phyloP scores from a whole-genome alignment of 352 stramenopile genomes.

The Phytophthora pistaciae region DNA sequence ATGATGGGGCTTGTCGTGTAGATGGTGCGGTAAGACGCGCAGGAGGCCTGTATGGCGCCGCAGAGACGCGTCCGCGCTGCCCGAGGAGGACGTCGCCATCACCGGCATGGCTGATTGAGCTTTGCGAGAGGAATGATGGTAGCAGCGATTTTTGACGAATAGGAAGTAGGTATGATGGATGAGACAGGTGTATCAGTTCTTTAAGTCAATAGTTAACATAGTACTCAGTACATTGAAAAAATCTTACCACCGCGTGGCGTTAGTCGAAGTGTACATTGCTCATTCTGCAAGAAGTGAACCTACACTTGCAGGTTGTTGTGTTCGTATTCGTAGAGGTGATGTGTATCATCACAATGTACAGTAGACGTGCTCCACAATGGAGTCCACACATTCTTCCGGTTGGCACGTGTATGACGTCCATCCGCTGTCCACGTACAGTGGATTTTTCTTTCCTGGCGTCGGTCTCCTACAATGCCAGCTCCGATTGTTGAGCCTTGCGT shows the following conservation, averaged over 20 bases:
- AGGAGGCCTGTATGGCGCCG: constrained; percentile 9
- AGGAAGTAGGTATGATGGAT: background rate
- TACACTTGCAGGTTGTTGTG: background rate
- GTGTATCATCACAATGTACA: too few species aligned
- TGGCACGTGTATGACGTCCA: background rate
- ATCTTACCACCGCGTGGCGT: background rate
- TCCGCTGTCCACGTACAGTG: background rate
- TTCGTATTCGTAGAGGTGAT: too few species aligned
- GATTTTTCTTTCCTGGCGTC: background rate
- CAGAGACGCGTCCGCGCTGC: constrained; percentile 9
- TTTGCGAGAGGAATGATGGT: constrained; percentile 31
- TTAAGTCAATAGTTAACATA: background rate
- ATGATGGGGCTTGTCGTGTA: background rate
- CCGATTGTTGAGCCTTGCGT: too few species aligned
- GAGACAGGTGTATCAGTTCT: background rate
- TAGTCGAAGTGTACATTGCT: background rate
- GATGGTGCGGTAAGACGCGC: constrained; percentile 12
- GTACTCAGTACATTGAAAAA: background rate
- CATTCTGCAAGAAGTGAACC: background rate
- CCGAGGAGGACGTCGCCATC: constrained; percentile 44
- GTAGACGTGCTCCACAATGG: too few species aligned
- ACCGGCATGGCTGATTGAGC: constrained; percentile 16
- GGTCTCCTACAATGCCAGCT: background rate
- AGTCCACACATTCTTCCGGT: too few species aligned
- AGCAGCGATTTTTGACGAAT: constrained; percentile 13